These are phyloP conservation scores for Chytriomyces sp. DNA, from an alignment of 192 early-diverging fungal genomes.

Conservation along the genomic window DNA sequence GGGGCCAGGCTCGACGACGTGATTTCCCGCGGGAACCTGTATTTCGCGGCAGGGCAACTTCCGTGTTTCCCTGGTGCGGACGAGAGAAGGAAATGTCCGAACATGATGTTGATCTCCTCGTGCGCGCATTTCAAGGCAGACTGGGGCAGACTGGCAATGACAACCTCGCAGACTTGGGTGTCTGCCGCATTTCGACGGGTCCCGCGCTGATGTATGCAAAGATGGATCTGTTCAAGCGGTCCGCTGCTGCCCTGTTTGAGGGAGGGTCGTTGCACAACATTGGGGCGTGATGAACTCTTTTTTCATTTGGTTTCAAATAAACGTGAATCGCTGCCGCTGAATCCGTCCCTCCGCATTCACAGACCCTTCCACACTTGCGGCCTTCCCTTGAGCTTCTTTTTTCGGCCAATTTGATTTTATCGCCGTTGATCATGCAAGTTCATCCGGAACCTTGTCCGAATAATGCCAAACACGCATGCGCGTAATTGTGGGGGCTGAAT, in stretches of 20 bases:
- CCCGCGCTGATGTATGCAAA: constrained; percentile 3
- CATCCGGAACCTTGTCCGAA: too few species aligned
- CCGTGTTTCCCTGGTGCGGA: constrained; percentile 49
- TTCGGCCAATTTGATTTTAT: too few species aligned
- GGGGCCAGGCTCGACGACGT: constrained; percentile 40
- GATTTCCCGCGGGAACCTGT: constrained; percentile 48
- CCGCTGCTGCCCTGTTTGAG: neutral
- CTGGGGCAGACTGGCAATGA: neutral
- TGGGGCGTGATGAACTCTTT: too few species aligned
- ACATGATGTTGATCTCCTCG: neutral
- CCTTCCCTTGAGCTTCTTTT: too few species aligned
- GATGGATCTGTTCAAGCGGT: neutral
- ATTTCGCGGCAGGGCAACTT: constrained; percentile 47
- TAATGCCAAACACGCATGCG: too few species aligned
- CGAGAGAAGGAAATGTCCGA: neutral
- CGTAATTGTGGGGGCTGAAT: too few species aligned
- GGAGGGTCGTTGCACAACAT: neutral
- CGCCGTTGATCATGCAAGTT: too few species aligned
- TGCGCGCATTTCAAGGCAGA: neutral
- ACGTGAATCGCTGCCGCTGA: too few species aligned
- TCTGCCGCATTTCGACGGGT: neutral
- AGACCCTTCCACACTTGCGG: too few species aligned
- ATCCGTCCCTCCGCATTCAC: too few species aligned
- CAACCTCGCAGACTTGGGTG: neutral
- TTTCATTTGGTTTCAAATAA: too few species aligned